phyloP scores from a whole-genome alignment of 129 eudicot species.

The Arctium lappa region DNA sequence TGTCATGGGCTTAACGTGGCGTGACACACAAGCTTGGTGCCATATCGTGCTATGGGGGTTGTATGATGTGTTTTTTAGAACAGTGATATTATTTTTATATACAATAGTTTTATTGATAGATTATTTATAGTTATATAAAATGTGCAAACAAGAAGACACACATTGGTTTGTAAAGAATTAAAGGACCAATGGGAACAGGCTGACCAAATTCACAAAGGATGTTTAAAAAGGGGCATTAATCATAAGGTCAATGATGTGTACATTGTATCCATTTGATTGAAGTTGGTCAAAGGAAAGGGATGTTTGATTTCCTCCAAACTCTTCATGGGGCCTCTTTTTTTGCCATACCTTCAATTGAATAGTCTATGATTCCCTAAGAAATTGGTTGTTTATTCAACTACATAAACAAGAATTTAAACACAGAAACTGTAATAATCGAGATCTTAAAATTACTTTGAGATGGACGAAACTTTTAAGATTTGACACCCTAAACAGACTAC shows the following conservation, averaged over 20 bases:
- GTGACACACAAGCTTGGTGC: too few relatives aligned
- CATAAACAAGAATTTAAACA: not conserved
- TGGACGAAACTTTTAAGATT: not conserved
- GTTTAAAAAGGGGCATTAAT: not conserved
- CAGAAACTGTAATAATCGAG: not conserved
- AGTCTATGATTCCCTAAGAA: not conserved
- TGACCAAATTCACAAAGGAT: not conserved
- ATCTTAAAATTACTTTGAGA: not conserved
- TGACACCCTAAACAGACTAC: not conserved
- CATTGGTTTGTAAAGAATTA: not conserved
- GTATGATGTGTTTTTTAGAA: too few relatives aligned
- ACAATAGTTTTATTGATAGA: too few relatives aligned
- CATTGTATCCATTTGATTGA: not conserved
- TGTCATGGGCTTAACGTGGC: too few relatives aligned
- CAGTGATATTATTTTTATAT: too few relatives aligned
- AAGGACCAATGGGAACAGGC: slow-evolving; percentile 16
- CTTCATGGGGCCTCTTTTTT: not conserved
- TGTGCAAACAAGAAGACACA: not conserved
- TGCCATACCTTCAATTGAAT: not conserved
- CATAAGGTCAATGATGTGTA: not conserved
- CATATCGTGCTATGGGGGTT: too few relatives aligned
- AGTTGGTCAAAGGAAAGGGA: slow-evolving; percentile 14
- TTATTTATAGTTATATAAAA: not conserved
- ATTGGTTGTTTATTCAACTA: not conserved
- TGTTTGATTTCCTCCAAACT: not conserved